Base-by-base conservation (phyloP, 805 yeast species). In the Candida golubevii region DNA sequence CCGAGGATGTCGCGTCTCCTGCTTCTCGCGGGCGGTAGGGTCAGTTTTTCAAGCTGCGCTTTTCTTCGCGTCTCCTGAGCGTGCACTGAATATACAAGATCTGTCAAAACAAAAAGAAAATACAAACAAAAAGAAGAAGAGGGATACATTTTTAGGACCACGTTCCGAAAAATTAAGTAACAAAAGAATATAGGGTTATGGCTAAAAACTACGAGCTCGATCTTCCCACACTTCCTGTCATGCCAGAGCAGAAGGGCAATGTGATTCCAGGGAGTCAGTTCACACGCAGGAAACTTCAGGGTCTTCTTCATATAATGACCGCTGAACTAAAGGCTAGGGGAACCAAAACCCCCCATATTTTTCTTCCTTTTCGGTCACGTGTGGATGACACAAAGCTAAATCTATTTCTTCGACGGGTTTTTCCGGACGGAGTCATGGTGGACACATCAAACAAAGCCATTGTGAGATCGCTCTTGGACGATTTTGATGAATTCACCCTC, bases 291-390 rank as follows among this genome's bases (percentile, higher is more conserved):
- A 79, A 80, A 39, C 76, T 88, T 15, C 82, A 82, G 58, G 79
- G 78, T 27, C 70, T 84, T 26, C 75, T 88, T 33, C 93, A 85
- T 61, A 56, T 73, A 26, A 78, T 88, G 36, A 87, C 96, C 0
- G 77, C 78, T 6, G 89, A 85, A 48, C 63, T 89, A 49, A 88
- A 88, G 58, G 67, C 68, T 8, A 73, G 81, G 45, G 58, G 57
- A 7, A 67, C 85, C 1, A 79, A 82, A 54, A 77, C 87, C 0
- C 95, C 95, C 7, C 82, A 82, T 43, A 61, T 89, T 1, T 71
- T 88, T 53, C 71, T 89, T 32, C 93, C 96, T 0, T 87, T 83
- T 65, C 66, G 96, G 42, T 84, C 90, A 1, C 79, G 80, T 48
- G 77, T 79, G 43, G 77, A 78, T 40, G 88, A 84, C 56, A 65